phyloP scores from a whole-genome alignment of 257 asterid species.

The Perilla frutescens region DNA sequence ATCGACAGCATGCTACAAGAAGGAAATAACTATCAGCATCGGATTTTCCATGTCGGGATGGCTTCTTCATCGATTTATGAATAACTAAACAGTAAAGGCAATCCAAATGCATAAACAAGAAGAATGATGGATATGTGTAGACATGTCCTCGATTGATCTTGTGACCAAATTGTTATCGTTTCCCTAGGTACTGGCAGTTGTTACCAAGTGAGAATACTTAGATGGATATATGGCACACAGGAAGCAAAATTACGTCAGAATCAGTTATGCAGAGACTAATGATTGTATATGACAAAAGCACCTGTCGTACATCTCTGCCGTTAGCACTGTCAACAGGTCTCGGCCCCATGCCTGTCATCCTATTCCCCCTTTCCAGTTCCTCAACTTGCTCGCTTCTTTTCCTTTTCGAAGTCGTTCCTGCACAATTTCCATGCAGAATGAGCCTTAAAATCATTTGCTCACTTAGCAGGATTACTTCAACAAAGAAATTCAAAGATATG shows the following conservation, averaged over 20 bases:
- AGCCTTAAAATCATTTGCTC: constrained; percentile 13
- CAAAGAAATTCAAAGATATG: constrained; percentile 11
- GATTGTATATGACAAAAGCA: constrained; percentile 23
- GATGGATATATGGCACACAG: constrained; percentile 6
- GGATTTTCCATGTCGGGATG: constrained; percentile 10
- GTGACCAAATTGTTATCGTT: background rate
- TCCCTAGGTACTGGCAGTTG: constrained; percentile 10
- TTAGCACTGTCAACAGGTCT: constrained; percentile 34
- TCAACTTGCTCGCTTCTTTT: constrained; percentile 46
- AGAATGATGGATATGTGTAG: background rate
- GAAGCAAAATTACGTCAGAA: constrained; percentile 6
- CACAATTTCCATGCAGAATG: constrained; percentile 26
- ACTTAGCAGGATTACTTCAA: constrained; percentile 16
- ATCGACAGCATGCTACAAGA: constrained; percentile 50
- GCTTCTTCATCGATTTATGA: constrained; percentile 9
- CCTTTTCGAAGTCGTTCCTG: constrained; percentile 56
- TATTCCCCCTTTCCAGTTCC: constrained; percentile 55
- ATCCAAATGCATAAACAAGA: background rate
- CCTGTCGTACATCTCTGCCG: constrained; percentile 44
- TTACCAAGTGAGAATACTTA: constrained; percentile 3
- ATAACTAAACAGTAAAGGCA: background rate
- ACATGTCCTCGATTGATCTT: background rate
- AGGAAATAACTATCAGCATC: constrained; percentile 28
- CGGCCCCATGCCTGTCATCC: constrained; percentile 20
- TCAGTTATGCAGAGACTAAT: background rate